These are phyloP conservation scores for Suillus occidentalis DNA, from an alignment of 768 basidiomycete genomes.

Conservation along the genomic window DNA sequence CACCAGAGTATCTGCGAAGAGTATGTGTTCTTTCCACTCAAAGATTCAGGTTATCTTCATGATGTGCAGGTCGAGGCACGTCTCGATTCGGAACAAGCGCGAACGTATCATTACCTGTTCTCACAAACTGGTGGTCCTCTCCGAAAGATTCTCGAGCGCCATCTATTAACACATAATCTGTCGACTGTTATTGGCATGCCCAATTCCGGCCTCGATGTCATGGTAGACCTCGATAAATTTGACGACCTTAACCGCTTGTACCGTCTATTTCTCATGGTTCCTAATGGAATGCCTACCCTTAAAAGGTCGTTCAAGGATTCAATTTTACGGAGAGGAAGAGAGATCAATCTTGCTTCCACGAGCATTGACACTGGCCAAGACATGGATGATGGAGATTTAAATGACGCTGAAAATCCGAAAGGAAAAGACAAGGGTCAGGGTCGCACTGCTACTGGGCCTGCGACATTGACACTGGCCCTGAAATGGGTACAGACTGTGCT, in stretches of 20 bases:
- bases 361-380: slow-evolving; percentile 38
- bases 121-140: slow-evolving; percentile 69
- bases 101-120: slow-evolving; percentile 85
- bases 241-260: slow-evolving; percentile 81
- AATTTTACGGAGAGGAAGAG: slow-evolving; percentile 69
- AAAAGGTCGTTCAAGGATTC: slow-evolving; percentile 70
- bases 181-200: slow-evolving; percentile 72
- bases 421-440: slow-evolving; percentile 55
- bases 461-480: slow-evolving; percentile 60
- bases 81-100: slow-evolving; percentile 78
- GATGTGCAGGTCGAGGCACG: slow-evolving; percentile 69
- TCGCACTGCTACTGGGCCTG: slow-evolving; percentile 42
- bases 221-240: slow-evolving; percentile 80
- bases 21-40: slow-evolving; percentile 38
- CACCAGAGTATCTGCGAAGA: slow-evolving; percentile 75
- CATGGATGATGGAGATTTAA: slow-evolving; percentile 37
- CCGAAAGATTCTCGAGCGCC: slow-evolving; percentile 70
- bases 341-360: slow-evolving; percentile 69
- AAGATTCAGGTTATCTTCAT: slow-evolving; percentile 12
- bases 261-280: slow-evolving; percentile 67
- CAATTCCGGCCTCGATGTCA: slow-evolving; percentile 80
- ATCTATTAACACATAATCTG: slow-evolving; percentile 79
- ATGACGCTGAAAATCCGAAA: slow-evolving; percentile 33
- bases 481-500: slow-evolving; percentile 94
- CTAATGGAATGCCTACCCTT: slow-evolving; percentile 63